Evolutionary conservation across 495 filamentous ascomycete species (phyloP).

Genomic region (Bacidia gigantensis): DNA sequence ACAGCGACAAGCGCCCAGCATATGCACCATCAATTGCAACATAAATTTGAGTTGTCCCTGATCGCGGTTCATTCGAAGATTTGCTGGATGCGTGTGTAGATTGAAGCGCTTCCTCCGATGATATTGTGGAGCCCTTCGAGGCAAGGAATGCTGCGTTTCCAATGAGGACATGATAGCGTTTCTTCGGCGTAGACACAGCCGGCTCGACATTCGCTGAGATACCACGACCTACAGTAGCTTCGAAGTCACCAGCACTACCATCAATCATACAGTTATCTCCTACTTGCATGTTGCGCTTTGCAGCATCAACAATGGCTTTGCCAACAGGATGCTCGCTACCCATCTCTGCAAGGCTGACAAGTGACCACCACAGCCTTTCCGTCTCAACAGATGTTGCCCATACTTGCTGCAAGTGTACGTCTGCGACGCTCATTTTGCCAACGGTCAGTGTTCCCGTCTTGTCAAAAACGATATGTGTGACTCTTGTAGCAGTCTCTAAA

Average conservation of each 20-base stretch:
- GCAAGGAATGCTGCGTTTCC: slow-evolving; percentile 69
- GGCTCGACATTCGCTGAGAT: slow-evolving; percentile 75
- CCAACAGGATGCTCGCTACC: slow-evolving; percentile 92
- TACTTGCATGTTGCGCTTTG: slow-evolving; percentile 59
- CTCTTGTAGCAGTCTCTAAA: slow-evolving; percentile 80
- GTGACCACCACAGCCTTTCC: slow-evolving; percentile 77
- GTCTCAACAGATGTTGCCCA: slow-evolving; percentile 60
- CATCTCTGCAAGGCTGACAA: slow-evolving; percentile 86
- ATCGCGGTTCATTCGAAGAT: slow-evolving; percentile 7
- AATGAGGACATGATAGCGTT: slow-evolving; percentile 63
- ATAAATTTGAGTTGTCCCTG: slow-evolving; percentile 78
- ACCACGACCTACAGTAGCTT: slow-evolving; percentile 71
- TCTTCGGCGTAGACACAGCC: slow-evolving; percentile 44
- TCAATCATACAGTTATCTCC: slow-evolving; percentile 60
- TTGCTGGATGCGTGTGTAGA: slow-evolving; percentile 14
- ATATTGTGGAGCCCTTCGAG: slow-evolving; percentile 52
- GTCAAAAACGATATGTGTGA: slow-evolving; percentile 93
- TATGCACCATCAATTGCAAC: slow-evolving; percentile 72
- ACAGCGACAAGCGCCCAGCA: slow-evolving; percentile 66
- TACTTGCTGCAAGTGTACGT: slow-evolving; percentile 44
- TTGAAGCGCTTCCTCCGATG: slow-evolving; percentile 20
- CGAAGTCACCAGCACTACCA: slow-evolving; percentile 72
- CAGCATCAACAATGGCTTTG: slow-evolving; percentile 60
- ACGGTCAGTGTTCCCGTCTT: slow-evolving; percentile 95
- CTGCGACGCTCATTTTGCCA: slow-evolving; percentile 84